Base-by-base conservation (phyloP, 2,329 filamentous ascomycete species). In the Metarhizium rileyi region DNA sequence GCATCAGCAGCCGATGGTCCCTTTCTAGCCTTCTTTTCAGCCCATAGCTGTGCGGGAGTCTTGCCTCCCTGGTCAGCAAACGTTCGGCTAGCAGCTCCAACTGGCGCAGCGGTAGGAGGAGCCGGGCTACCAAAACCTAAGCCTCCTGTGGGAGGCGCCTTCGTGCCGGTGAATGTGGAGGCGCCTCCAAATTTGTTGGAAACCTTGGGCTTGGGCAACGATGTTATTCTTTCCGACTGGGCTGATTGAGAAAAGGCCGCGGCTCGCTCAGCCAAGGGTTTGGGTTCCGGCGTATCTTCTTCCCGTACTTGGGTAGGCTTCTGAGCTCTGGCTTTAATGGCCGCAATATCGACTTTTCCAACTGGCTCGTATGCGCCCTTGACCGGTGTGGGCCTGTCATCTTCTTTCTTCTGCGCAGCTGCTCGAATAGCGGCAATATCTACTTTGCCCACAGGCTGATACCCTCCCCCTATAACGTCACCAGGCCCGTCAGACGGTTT, bases 61-160 rank as follows among this genome's bases (percentile, higher is more conserved):
- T 97, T 98, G 54, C 93, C 93, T 55, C 87, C 90, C 66, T 94
- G 76, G 57, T 96, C 90, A 16, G 93, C 93, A 72, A 97, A 98
- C 1, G 90, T 95, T 61, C 89, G 84, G 70, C 89, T 94, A 35
- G 90, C 90, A 56, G 81, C 77, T 25, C 89, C 90, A 25, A 95
- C 76, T 5, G 86, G 82, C 20, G 72, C 61, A 20, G 70, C 63
- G 3, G 81, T 70, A 23, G 80, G 65, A 26, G 81, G 72, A 8
- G 76, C 66, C 12, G 80, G 70, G 35, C 77, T 78, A 46, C 88
- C 72, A 30, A 81, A 80, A 22, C 82, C 82, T 33, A 82, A 79
- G 0, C 74, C 80, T 43, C 78, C 81, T 12, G 93, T 91, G 0
- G 86, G 77, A 10, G 89, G 90, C 23, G 93, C 85, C 66, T 95